Conservation (phyloP, 1,284 basidiomycete species). For the Athelia psychrophila region DNA sequence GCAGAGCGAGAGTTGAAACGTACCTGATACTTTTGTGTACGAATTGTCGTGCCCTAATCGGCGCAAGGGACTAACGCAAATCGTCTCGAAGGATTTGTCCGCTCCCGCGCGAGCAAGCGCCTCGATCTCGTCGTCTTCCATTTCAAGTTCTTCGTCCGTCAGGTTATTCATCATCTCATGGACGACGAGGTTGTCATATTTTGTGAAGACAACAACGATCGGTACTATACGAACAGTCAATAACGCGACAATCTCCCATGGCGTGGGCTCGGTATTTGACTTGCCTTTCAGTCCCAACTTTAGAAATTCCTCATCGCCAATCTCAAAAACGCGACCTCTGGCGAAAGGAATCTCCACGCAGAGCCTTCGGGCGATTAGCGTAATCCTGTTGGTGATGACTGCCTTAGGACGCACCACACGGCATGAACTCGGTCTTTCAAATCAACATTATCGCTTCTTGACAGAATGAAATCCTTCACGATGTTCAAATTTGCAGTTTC, state of each 20-base stretch:
- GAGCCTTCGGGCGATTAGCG: too few relatives aligned
- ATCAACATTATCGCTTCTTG: constrained; percentile 7
- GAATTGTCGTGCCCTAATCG: neutral
- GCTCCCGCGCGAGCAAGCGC: neutral
- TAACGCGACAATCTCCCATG: too few relatives aligned
- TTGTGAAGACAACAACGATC: constrained; percentile 25
- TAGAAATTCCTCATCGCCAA: constrained; percentile 20
- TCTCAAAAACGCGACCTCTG: constrained; percentile 19
- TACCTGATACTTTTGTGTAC: neutral
- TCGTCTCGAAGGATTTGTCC: neutral
- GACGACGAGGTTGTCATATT: constrained; percentile 21
- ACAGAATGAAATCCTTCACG: constrained; percentile 19
- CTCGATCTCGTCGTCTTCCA: neutral
- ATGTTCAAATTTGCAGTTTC: constrained; percentile 18
- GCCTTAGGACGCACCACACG: constrained; percentile 24
- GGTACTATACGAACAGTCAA: too few relatives aligned
- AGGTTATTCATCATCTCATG: constrained; percentile 5
- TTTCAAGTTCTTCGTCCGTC: neutral
- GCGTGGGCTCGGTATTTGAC: too few relatives aligned
- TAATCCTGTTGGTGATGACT: too few relatives aligned
- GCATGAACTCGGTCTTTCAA: constrained; percentile 25
- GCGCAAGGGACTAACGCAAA: neutral
- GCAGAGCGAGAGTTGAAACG: too few relatives aligned
- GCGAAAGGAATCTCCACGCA: constrained; percentile 21
- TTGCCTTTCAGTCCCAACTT: constrained; percentile 7